Base-by-base conservation (phyloP, 225 moss, liverwort and hornwort genomes). In the Lunularia cruciata region DNA sequence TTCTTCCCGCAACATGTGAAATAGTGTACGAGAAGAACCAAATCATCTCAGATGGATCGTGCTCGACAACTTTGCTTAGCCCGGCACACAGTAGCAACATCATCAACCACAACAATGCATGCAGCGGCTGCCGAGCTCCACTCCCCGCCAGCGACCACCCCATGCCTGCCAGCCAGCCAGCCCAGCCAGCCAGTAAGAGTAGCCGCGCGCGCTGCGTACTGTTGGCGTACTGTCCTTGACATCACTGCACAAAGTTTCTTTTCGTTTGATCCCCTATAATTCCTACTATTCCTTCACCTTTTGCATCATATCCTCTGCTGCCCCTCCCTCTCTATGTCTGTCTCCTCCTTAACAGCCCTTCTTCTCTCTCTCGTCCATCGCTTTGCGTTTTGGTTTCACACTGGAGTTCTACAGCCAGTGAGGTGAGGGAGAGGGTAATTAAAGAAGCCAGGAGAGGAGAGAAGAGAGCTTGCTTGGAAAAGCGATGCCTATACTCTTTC, bases 231-330 rank as follows among this genome's bases (percentile, higher is more conserved):
- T 25, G 11, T 26, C 3, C 54, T 54, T 28, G 54, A 54, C 54
- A 54, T 54, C 54, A 54, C 54, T 3, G 4, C 27, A 11, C 54
- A 54, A 54, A 54, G 54, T 27, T 54, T 27, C 3, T 27, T 54
- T 54, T 54, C 54, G 54, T 54, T 54, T 54, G 51, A 20, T 51
- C 27, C 12, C 20, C 54, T n/a, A n/a, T n/a, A n/a, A n/a, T n/a
- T n/a, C n/a, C n/a, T n/a, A n/a, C 22, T 54, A 7, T 8, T 27
- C 20, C 20, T 54, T 28, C 27, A 51, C 51, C n/a, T 51, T 51
- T 51, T 43, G 43, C 43, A 51, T 20, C 22, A 12, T 19, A 6
- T 54, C 11, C 26, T 13, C 54, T 27, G 26, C 54, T 25, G 54
- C 54, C 25, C 54, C 54, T 54, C 54, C 28, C 54, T 27, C 54